phyloP scores from a whole-genome alignment of 2,329 filamentous ascomycete genomes.

The Epichloe amarillans region DNA sequence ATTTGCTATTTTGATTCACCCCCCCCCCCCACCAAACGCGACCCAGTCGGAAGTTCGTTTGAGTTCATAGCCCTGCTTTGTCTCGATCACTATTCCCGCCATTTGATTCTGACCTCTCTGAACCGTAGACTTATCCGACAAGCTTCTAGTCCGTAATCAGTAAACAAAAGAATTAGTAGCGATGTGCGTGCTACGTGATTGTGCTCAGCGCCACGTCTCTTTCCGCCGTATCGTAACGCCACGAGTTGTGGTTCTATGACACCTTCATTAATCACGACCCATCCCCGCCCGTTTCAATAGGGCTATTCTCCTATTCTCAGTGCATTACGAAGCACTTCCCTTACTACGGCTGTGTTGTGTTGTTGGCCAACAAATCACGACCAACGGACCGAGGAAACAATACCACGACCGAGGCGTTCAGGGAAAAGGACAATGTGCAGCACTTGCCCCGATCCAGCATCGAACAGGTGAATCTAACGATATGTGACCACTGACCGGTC shows the following conservation, averaged over 20 bases:
- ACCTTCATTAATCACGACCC: not conserved
- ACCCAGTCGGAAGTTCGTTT: too few species aligned
- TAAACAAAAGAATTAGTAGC: not conserved
- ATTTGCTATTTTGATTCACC: too few species aligned
- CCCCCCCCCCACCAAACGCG: too few species aligned
- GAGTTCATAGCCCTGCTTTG: too few species aligned
- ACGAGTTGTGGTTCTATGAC: not conserved
- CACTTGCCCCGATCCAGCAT: not conserved
- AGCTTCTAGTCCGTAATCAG: not conserved
- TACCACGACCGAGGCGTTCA: not conserved
- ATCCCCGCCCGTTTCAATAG: too few species aligned
- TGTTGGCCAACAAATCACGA: not conserved
- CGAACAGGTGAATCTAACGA: not conserved
- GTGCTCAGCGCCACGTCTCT: not conserved
- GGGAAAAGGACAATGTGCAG: not conserved
- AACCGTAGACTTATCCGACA: not conserved
- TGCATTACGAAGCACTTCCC: too few species aligned
- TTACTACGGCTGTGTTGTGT: not conserved
- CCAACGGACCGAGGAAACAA: not conserved
- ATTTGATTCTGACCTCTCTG: not conserved
- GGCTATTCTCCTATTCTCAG: too few species aligned
- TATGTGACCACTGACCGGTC: not conserved
- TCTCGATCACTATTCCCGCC: not conserved
- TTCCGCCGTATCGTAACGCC: not conserved
- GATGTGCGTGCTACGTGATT: not conserved